These are phyloP conservation scores for Syzygium oleosum DNA, from an alignment of 345 rosid species.

Conservation along the genomic window DNA sequence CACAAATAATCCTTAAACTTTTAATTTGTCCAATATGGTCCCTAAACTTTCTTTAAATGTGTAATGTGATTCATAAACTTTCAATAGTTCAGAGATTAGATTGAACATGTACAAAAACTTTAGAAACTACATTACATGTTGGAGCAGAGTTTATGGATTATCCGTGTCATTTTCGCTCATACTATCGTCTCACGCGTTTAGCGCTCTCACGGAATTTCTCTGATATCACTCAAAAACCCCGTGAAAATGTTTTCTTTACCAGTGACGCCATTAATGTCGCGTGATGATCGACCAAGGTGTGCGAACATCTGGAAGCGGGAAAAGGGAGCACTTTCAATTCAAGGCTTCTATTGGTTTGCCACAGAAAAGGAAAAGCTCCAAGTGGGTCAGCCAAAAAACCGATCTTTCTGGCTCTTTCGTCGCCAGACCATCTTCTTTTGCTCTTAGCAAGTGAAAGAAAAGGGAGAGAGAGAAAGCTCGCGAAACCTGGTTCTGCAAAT, in stretches of 20 bases:
- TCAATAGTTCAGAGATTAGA: too few species aligned
- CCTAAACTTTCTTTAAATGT: rapidly evolving
- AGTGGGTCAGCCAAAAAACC: background rate
- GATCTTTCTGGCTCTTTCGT: background rate
- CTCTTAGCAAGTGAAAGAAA: background rate
- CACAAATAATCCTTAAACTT: rapidly evolving
- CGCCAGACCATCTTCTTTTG: background rate
- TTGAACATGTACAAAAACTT: too few species aligned
- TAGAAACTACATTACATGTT: too few species aligned
- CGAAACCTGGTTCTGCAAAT: background rate
- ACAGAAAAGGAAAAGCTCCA: background rate
- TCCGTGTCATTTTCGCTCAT: too few species aligned
- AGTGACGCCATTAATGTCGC: background rate
- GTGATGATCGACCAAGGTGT: background rate
- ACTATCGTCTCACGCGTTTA: too few species aligned
- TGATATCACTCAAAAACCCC: background rate
- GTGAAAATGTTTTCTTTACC: background rate
- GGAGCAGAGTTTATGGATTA: rapidly evolving
- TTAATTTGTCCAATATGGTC: rapidly evolving
- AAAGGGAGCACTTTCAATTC: background rate
- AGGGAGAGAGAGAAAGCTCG: background rate
- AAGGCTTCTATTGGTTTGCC: background rate
- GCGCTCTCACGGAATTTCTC: background rate
- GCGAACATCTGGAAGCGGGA: background rate
- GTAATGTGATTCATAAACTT: too few species aligned